Evolutionary conservation across 2,329 filamentous ascomycete genomes (phyloP).

Genomic region (Trichophyton verrucosum): DNA sequence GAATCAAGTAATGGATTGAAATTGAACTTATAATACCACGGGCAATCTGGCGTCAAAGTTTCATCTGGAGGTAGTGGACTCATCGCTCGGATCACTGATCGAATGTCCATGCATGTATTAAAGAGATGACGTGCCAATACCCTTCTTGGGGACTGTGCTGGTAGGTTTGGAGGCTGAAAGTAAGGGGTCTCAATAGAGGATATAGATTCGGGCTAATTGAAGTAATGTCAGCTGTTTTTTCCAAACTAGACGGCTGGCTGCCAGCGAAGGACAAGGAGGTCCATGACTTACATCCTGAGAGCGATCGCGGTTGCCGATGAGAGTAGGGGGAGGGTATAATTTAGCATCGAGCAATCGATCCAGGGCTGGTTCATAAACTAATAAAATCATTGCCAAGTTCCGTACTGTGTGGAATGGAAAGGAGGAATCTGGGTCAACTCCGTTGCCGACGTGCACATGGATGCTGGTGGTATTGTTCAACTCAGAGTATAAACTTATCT

Average conservation of each 20-base stretch:
- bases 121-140: conserved; percentile 11
- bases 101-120: conserved; percentile 12
- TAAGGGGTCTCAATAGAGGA: conserved; percentile 9
- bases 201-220: conserved; percentile 4
- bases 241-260: neutral
- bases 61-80: conserved; percentile 6
- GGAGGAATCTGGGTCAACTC: neutral
- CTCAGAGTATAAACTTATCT: conserved; percentile 9
- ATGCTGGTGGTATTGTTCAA: conserved; percentile 12
- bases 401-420: conserved; percentile 13
- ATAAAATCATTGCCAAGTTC: conserved; percentile 15
- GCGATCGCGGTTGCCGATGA: neutral
- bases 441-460: conserved; percentile 14
- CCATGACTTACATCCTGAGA: neutral
- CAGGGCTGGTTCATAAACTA: conserved; percentile 13
- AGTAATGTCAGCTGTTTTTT: neutral
- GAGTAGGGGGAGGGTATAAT: neutral
- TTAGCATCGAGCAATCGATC: conserved; percentile 10
- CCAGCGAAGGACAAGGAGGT: neutral
- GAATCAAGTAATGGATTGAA: conserved; percentile 13
- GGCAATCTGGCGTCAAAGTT: neutral
- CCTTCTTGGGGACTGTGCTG: neutral
- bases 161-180: conserved; percentile 12
- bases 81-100: conserved; percentile 11
- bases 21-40: conserved; percentile 13